Evolutionary conservation across 805 yeast species (phyloP).

Genomic region (Teunomyces tritomae): DNA sequence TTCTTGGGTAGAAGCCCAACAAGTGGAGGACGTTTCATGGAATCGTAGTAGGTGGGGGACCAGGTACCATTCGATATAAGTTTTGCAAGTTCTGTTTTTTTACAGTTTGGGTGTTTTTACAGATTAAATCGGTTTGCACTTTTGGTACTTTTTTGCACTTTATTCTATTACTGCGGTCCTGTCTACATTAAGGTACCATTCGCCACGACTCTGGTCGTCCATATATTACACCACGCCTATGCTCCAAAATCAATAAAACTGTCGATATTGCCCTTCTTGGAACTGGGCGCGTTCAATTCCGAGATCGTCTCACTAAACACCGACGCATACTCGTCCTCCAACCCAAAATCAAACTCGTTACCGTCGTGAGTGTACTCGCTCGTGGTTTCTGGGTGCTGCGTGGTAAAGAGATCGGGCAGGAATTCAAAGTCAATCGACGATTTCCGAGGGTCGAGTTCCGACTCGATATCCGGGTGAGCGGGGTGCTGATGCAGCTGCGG

Average conservation of each 20-base stretch:
- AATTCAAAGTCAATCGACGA: not conserved
- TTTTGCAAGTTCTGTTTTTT: too few species aligned
- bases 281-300: constrained; percentile 4
- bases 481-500: constrained; percentile 11
- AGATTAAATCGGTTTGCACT: too few species aligned
- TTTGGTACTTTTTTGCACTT: not conserved
- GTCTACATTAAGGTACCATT: not conserved
- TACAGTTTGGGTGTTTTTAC: too few species aligned
- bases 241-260: constrained; percentile 18
- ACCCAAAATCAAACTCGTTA: constrained; percentile 11
- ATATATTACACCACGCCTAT: constrained; percentile 2
- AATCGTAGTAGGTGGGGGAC: too few species aligned
- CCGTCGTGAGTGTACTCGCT: constrained; percentile 5
- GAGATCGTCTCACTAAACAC: constrained; percentile 3
- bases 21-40: constrained; percentile 22
- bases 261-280: constrained; percentile 18
- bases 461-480: constrained; percentile 1
- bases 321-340: constrained; percentile 3
- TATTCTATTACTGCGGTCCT: not conserved
- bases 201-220: not conserved
- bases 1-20: constrained; percentile 51
- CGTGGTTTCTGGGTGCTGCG: not conserved
- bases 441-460: not conserved
- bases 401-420: constrained; percentile 1
- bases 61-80: too few species aligned